Conservation (phyloP, 352 stramenopile genomes). For the Globisporangium camurandrum region DNA sequence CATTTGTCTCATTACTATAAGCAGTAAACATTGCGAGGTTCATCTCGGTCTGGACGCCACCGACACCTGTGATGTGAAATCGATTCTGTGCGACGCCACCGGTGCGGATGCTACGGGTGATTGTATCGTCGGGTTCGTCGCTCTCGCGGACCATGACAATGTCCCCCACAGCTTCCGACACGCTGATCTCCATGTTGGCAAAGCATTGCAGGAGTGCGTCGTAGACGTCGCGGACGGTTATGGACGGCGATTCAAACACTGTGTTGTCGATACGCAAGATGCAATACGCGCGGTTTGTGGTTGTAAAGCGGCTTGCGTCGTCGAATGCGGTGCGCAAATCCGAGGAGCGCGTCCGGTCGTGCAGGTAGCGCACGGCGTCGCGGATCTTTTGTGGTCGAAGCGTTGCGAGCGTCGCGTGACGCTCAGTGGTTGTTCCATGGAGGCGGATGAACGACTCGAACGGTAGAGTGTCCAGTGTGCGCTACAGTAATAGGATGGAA, state of each 20-base stretch:
- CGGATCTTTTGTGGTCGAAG: constrained; percentile 14
- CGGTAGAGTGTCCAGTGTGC: not conserved
- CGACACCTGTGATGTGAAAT: constrained; percentile 21
- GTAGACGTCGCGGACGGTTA: constrained; percentile 31
- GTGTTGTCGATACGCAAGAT: constrained; percentile 29
- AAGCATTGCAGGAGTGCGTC: constrained; percentile 31
- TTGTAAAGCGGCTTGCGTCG: constrained; percentile 18
- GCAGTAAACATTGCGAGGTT: constrained; percentile 27
- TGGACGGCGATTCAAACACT: constrained; percentile 18
- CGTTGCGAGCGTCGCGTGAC: constrained; percentile 5
- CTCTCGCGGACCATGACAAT: constrained; percentile 57
- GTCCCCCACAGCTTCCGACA: constrained; percentile 34
- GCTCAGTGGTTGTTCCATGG: not conserved
- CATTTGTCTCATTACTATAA: constrained; percentile 2
- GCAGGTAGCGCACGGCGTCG: not conserved
- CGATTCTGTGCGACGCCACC: constrained; percentile 34
- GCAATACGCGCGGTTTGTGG: constrained; percentile 23
- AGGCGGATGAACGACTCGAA: constrained; percentile 1
- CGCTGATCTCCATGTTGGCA: constrained; percentile 36
- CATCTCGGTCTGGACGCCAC: constrained; percentile 20
- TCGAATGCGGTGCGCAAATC: not conserved
- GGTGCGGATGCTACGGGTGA: constrained; percentile 40
- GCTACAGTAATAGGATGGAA: not conserved
- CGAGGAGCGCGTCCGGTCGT: constrained; percentile 7
- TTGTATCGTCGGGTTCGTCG: too few species aligned